Conservation (phyloP, 371 early-diverging fungal genomes). For the Choanephora cucurbitarum region DNA sequence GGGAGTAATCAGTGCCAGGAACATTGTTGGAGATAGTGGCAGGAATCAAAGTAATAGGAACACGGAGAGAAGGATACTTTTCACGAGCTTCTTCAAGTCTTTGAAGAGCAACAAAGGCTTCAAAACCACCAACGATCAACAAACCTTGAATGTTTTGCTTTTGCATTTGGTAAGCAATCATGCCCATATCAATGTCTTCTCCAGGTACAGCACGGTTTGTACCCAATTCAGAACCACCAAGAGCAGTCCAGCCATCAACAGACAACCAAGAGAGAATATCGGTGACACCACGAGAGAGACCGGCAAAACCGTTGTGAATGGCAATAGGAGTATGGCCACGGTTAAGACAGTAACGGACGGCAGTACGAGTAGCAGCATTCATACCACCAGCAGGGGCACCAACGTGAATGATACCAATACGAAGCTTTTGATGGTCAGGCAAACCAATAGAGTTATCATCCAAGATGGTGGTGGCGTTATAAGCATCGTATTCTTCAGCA, state of each 20-base stretch:
- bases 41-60: slow-evolving; percentile 95
- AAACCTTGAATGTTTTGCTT: slow-evolving; percentile 87
- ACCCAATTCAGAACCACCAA: slow-evolving; percentile 96
- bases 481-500: slow-evolving; percentile 70
- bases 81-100: slow-evolving; percentile 71
- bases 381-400: slow-evolving; percentile 99
- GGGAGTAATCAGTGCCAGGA: slow-evolving; percentile 95
- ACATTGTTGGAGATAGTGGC: slow-evolving; percentile 99
- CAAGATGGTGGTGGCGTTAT: slow-evolving; percentile 49
- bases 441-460: slow-evolving; percentile 36
- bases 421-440: slow-evolving; percentile 58
- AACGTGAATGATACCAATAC: slow-evolving; percentile 91
- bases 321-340: slow-evolving; percentile 84
- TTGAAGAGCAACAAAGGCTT: slow-evolving; percentile 84
- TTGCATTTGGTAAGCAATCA: slow-evolving; percentile 91
- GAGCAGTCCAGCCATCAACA: slow-evolving; percentile 88
- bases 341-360: slow-evolving; percentile 86
- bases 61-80: slow-evolving; percentile 86
- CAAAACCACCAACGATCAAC: slow-evolving; percentile 95
- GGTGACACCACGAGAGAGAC: slow-evolving; percentile 82
- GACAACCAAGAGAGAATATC: slow-evolving; percentile 80
- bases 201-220: slow-evolving; percentile 91
- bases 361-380: slow-evolving; percentile 95
- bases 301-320: slow-evolving; percentile 95
- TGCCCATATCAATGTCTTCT: slow-evolving; percentile 70